phyloP scores from a whole-genome alignment of 129 eudicot species.

The Chrysanthemum lavandulifolium region DNA sequence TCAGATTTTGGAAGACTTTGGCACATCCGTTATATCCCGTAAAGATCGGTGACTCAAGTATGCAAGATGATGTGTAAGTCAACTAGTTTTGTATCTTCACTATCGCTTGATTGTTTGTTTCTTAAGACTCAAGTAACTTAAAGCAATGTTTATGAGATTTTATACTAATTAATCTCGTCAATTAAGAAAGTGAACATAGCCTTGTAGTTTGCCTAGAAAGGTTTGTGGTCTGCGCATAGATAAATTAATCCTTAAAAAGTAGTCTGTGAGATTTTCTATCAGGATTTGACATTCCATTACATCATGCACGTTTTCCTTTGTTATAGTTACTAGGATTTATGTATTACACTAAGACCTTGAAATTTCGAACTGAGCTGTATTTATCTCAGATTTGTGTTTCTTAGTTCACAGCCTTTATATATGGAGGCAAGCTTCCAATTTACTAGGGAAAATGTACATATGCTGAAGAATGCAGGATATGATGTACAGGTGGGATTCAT shows the following conservation, averaged over 20 bases:
- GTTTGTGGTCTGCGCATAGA: conserved; percentile 5
- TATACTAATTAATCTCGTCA: no score
- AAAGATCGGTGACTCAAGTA: conserved; percentile 31
- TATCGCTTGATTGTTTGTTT: neutral
- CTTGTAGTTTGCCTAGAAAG: no score
- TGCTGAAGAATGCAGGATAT: conserved; percentile 43
- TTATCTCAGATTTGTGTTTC: no score
- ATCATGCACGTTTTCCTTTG: no score
- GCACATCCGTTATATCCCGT: conserved; percentile 50
- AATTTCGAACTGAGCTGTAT: no score
- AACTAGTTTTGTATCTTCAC: conserved; percentile 13
- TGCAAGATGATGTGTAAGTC: conserved; percentile 40
- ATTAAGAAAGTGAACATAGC: no score
- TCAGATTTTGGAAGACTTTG: conserved; percentile 47
- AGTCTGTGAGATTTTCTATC: no score
- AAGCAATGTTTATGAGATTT: no score
- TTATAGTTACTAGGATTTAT: no score
- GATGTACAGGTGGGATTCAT: conserved; percentile 53
- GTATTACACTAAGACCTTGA: no score
- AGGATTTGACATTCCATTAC: no score
- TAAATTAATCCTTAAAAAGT: neutral
- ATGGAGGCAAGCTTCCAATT: conserved; percentile 51
- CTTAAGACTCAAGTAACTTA: conserved; percentile 1
- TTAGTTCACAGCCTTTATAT: conserved; percentile 46
- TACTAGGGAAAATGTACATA: conserved; percentile 42